These are phyloP conservation scores for Pseudocercospora fijiensis DNA, from an alignment of 2,329 filamentous ascomycete genomes.

Conservation along the genomic window DNA sequence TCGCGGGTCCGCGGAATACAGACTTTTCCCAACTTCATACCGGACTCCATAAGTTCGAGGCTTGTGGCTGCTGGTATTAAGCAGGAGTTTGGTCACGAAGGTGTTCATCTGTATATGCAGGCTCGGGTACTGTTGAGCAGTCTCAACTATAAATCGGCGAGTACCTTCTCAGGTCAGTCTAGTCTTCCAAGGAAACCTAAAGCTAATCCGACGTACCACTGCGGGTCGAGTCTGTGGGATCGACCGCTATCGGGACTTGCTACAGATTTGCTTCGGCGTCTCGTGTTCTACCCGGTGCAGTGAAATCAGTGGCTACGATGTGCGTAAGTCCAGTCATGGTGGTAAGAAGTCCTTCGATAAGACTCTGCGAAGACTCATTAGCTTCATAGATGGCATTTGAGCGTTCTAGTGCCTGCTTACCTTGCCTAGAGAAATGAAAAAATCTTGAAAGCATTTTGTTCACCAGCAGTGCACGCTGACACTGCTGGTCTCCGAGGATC, in stretches of 20 bases:
- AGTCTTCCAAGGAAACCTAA: background rate
- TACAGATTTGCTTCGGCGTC: conserved; percentile 53
- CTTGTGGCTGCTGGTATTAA: conserved; percentile 55
- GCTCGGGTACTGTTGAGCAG: background rate
- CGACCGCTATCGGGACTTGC: conserved; percentile 55
- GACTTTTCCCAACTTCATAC: conserved; percentile 42
- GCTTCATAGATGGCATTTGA: background rate
- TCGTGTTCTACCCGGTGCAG: conserved; percentile 47
- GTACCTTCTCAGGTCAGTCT: background rate
- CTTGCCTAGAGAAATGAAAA: conserved; percentile 42
- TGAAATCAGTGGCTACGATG: conserved; percentile 36
- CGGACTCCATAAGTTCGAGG: conserved; percentile 47
- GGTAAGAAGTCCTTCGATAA: conserved; percentile 31
- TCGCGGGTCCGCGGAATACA: conserved; percentile 44
- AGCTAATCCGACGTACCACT: conserved; percentile 14
- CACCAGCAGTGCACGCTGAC: background rate
- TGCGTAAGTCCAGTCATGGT: conserved; percentile 21
- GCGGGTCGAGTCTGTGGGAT: conserved; percentile 14
- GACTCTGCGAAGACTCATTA: conserved; percentile 44
- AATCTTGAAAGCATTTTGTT: background rate
- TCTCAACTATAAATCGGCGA: background rate
- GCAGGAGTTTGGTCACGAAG: conserved; percentile 64
- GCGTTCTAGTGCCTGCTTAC: conserved; percentile 36
- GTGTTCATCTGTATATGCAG: conserved; percentile 54
- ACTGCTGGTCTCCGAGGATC: background rate